Conservation (phyloP, 1,139 yeast species). For the Suhomyces panamericanus region DNA sequence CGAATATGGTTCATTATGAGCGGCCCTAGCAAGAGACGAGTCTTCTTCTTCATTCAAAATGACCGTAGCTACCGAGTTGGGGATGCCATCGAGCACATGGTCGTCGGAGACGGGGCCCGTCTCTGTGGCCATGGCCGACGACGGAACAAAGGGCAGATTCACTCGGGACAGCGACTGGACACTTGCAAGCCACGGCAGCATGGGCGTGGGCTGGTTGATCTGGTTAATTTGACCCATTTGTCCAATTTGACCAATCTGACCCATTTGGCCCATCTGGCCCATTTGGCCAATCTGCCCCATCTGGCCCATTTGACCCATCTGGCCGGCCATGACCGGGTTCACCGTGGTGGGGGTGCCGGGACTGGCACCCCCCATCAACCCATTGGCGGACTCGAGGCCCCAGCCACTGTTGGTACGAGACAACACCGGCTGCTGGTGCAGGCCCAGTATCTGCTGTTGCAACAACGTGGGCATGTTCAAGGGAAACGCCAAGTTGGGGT, state of each 20-base stretch:
- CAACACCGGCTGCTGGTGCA: constrained; percentile 32
- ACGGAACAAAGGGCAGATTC: constrained; percentile 42
- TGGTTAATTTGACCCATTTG: constrained; percentile 9
- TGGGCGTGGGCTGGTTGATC: constrained; percentile 38
- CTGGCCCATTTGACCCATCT: too few species aligned
- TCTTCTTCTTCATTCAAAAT: constrained; percentile 33
- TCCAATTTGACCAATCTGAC: too few species aligned
- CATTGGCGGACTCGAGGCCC: constrained; percentile 35
- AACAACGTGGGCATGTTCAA: constrained; percentile 32
- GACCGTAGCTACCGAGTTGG: constrained; percentile 40
- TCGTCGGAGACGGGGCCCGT: constrained; percentile 20
- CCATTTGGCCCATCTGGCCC: too few species aligned
- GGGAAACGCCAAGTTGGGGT: constrained; percentile 19
- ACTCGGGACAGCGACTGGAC: constrained; percentile 39
- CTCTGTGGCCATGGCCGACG: constrained; percentile 8
- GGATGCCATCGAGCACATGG: constrained; percentile 37
- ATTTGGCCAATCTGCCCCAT: too few species aligned
- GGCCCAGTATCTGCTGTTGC: constrained; percentile 35
- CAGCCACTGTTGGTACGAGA: constrained; percentile 42
- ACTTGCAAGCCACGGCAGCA: constrained; percentile 45
- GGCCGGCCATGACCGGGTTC: constrained; percentile 23
- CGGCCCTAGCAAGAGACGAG: too few species aligned
- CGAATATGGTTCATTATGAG: too few species aligned
- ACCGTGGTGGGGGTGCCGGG: constrained; percentile 35
- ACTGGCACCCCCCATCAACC: constrained; percentile 20